A percentile compares a stretch with the other conserved stretches of the same genome.
These are phyloP conservation scores for Pinguiococcus pyrenoidosus DNA, from an alignment of 108 stramenopile species.

Conservation along the genomic window DNA sequence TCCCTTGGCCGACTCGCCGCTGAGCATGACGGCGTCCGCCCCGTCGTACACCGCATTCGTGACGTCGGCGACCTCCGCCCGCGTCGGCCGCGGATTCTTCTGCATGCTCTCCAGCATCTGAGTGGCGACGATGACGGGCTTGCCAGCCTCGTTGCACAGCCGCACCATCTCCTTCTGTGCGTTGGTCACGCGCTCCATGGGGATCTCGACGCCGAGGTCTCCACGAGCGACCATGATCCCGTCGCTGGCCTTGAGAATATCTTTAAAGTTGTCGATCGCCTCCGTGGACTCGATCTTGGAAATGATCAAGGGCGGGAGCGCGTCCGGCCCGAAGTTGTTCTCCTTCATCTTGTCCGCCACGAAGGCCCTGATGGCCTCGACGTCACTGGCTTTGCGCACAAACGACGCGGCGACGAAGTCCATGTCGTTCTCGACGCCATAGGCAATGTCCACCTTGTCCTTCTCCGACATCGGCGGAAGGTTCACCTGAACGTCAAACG, in stretches of 20 bases:
- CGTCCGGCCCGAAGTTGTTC: conserved; percentile 19
- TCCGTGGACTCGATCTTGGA: conserved; percentile 75
- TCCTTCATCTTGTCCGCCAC: conserved; percentile 12
- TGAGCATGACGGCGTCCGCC: conserved; percentile 6
- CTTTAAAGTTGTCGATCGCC: conserved; percentile 9
- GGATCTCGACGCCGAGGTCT: conserved; percentile 15
- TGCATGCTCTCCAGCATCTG: conserved; percentile 57
- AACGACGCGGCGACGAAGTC: conserved; percentile 78
- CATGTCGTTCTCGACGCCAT: conserved; percentile 47
- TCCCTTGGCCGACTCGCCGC: conserved; percentile 2
- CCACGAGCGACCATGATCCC: conserved; percentile 23
- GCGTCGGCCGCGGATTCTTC: conserved; percentile 40
- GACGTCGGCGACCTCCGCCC: conserved; percentile 23
- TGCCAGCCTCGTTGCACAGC: conserved; percentile 5
- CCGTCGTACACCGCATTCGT: conserved; percentile 12
- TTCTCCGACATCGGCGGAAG: conserved; percentile 69
- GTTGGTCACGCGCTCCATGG: conserved; percentile 6
- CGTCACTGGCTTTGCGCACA: conserved; percentile 61
- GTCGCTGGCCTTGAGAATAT: conserved; percentile 5
- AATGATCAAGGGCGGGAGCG: conserved; percentile 61
- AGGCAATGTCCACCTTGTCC: conserved; percentile 62
- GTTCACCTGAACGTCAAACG: conserved; percentile 50
- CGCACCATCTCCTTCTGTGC: conserved; percentile 16
- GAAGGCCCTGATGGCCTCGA: conserved; percentile 56
- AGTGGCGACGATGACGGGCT: conserved; percentile 44